Evolutionary conservation across 2,329 filamentous ascomycete species (phyloP).

Genomic region (Ploettnerulaceae sp.): DNA sequence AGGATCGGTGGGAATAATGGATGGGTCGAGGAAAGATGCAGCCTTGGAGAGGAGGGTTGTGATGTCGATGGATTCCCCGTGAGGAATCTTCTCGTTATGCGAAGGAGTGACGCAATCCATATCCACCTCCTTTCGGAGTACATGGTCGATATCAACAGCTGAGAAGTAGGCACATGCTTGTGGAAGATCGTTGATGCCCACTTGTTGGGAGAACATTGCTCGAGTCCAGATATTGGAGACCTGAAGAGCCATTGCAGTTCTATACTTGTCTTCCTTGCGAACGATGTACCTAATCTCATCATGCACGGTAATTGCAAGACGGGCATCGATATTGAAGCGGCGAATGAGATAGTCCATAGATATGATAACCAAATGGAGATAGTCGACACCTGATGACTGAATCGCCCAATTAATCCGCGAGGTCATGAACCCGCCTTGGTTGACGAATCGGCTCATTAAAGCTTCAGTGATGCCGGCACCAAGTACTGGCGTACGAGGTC

Average conservation of each 20-base stretch:
- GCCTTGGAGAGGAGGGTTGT: slow-evolving; percentile 65
- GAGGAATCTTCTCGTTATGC: slow-evolving; percentile 70
- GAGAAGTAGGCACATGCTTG: slow-evolving; percentile 95
- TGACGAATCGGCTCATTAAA: slow-evolving; percentile 80
- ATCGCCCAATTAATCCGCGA: slow-evolving; percentile 99
- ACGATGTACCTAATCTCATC: slow-evolving; percentile 97
- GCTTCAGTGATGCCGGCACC: slow-evolving; percentile 96
- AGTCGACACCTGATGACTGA: slow-evolving; percentile 94
- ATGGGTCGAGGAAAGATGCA: slow-evolving; percentile 63
- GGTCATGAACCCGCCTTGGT: slow-evolving; percentile 87
- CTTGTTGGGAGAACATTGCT: slow-evolving; percentile 95
- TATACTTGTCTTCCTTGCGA: slow-evolving; percentile 78
- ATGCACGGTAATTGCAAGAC: slow-evolving; percentile 89
- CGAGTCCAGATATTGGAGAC: slow-evolving; percentile 94
- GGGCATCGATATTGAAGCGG: slow-evolving; percentile 78
- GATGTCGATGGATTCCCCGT: slow-evolving; percentile 86
- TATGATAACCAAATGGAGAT: slow-evolving; percentile 88
- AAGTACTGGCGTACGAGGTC: slow-evolving; percentile 83
- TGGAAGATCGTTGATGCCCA: slow-evolving; percentile 91
- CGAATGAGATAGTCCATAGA: slow-evolving; percentile 90
- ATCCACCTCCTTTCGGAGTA: slow-evolving; percentile 95
- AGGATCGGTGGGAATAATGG: slow-evolving; percentile 49
- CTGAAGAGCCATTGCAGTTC: slow-evolving; percentile 86
- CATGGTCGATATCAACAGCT: slow-evolving; percentile 89
- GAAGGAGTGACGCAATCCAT: slow-evolving; percentile 96